A percentile compares a stretch with the other conserved stretches of the same genome.
Evolutionary conservation across 2,329 filamentous ascomycete species (phyloP).

Genomic region (Dryadomyces quercivorus): DNA sequence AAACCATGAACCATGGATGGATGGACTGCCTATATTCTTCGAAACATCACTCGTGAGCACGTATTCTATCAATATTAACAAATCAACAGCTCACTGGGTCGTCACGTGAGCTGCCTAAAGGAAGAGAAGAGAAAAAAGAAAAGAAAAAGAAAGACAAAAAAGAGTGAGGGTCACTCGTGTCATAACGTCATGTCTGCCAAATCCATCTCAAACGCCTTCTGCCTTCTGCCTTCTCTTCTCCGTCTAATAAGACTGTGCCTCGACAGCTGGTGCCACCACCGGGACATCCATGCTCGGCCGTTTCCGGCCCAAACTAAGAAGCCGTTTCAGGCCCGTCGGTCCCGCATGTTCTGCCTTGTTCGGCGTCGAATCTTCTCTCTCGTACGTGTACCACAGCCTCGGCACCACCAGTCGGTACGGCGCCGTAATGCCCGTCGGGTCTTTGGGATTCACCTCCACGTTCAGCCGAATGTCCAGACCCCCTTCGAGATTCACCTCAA

Average conservation of each 20-base stretch:
- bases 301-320: conserved; percentile 25
- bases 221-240: no score
- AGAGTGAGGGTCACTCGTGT: background rate
- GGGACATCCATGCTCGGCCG: background rate
- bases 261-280: background rate
- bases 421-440: conserved; percentile 77
- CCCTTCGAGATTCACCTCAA: conserved; percentile 63
- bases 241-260: no score
- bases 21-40: no score
- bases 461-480: conserved; percentile 82
- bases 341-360: conserved; percentile 11
- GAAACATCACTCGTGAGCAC: no score
- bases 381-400: conserved; percentile 51
- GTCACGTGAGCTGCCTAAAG: background rate
- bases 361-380: conserved; percentile 25
- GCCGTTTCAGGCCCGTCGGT: conserved; percentile 28
- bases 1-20: no score
- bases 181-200: background rate
- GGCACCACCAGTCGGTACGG: conserved; percentile 84
- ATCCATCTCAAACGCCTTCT: no score
- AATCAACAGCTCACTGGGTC: background rate
- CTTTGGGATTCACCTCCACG: conserved; percentile 73
- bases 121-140: background rate
- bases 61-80: background rate
- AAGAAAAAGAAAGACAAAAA: background rate